A percentile compares a stretch with the other conserved stretches of the same genome.
Evolutionary conservation across 768 basidiomycete genomes (phyloP).

Genomic region (Atractiella rhizophila): DNA sequence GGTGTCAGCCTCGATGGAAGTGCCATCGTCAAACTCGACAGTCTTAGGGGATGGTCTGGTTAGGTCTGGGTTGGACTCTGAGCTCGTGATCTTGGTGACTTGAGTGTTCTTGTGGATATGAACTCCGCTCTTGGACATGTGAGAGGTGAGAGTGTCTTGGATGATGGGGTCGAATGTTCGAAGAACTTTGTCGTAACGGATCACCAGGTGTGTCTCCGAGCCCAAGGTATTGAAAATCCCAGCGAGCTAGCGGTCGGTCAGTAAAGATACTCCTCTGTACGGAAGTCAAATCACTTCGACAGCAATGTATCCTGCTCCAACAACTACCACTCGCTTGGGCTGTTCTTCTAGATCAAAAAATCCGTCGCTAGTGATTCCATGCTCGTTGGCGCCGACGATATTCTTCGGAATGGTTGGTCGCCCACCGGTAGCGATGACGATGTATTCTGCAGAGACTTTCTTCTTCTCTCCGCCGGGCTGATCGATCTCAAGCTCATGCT

Average conservation of each 20-base stretch:
- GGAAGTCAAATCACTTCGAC: conserved; percentile 31
- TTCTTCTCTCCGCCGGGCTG: conserved; percentile 45
- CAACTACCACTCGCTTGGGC: conserved; percentile 74
- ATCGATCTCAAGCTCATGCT: no score
- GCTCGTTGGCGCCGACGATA: conserved; percentile 58
- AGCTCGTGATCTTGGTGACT: conserved; percentile 34
- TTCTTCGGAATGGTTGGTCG: conserved; percentile 48
- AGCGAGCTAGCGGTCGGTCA: conserved; percentile 30
- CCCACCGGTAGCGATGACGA: conserved; percentile 69
- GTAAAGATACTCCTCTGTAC: not conserved
- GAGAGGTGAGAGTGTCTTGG: conserved; percentile 55
- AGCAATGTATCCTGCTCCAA: conserved; percentile 94
- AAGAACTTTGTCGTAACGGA: conserved; percentile 66
- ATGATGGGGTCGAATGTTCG: conserved; percentile 74
- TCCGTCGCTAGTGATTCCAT: conserved; percentile 80
- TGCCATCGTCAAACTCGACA: conserved; percentile 47
- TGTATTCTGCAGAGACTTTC: conserved; percentile 44
- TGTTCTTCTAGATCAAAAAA: conserved; percentile 81
- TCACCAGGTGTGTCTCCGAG: conserved; percentile 71
- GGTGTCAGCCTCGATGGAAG: conserved; percentile 56
- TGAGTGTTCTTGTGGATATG: conserved; percentile 55
- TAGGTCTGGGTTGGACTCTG: conserved; percentile 7
- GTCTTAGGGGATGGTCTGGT: conserved; percentile 26
- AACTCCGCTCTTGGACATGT: conserved; percentile 90
- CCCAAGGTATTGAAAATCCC: conserved; percentile 80